phyloP scores from a whole-genome alignment of 2,329 filamentous ascomycete species.

The Claviceps africana region DNA sequence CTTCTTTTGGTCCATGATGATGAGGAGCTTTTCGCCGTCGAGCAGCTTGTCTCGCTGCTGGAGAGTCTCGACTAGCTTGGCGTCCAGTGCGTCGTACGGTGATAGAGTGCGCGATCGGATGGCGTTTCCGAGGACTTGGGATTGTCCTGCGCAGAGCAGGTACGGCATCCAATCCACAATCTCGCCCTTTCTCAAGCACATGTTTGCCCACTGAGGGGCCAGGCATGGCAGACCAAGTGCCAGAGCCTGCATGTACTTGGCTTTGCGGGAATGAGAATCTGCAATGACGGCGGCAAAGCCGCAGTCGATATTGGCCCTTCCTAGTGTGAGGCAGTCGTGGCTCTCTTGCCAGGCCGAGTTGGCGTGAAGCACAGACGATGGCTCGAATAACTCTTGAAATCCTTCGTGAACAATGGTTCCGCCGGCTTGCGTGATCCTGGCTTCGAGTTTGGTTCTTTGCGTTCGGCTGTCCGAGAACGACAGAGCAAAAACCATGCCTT shows the following conservation, averaged over 20 bases:
- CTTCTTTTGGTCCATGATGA: slow-evolving; percentile 48
- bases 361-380: slow-evolving; percentile 19
- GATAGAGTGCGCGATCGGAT: slow-evolving; percentile 58
- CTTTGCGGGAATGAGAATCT: slow-evolving; percentile 70
- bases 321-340: slow-evolving; percentile 35
- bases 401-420: slow-evolving; percentile 58
- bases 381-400: slow-evolving; percentile 68
- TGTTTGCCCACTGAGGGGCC: slow-evolving; percentile 64
- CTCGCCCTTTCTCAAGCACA: slow-evolving; percentile 47
- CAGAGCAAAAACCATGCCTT: slow-evolving; percentile 76
- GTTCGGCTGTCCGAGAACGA: slow-evolving; percentile 43
- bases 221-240: slow-evolving; percentile 81
- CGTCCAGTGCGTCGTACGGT: slow-evolving; percentile 43
- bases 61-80: slow-evolving; percentile 44
- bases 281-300: slow-evolving; percentile 80
- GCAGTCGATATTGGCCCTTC: slow-evolving; percentile 33
- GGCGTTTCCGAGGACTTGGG: slow-evolving; percentile 59
- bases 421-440: slow-evolving; percentile 54
- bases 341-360: slow-evolving; percentile 18
- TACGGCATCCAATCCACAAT: slow-evolving; percentile 68
- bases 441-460: slow-evolving; percentile 35
- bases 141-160: slow-evolving; percentile 73
- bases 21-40: slow-evolving; percentile 49
- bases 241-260: slow-evolving; percentile 89
- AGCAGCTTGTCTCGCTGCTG: slow-evolving; percentile 48